These are phyloP conservation scores for Candida tropicalis DNA, from an alignment of 1,139 yeast genomes.

Conservation along the genomic window DNA sequence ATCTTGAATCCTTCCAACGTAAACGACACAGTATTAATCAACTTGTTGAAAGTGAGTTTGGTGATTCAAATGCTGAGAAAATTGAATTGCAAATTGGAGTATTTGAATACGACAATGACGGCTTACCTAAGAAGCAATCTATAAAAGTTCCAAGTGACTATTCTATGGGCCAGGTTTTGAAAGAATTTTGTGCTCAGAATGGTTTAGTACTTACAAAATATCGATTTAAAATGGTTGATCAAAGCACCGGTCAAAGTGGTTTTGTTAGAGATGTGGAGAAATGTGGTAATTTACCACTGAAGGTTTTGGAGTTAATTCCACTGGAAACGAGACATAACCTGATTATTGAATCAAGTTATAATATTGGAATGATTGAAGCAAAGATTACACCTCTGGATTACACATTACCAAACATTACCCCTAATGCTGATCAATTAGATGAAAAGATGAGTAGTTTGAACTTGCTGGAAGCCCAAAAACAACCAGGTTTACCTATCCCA, in stretches of 20 bases:
- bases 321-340: slow-evolving; percentile 14
- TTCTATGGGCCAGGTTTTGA: slow-evolving; percentile 34
- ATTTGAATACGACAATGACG: slow-evolving; percentile 14
- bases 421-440: slow-evolving; percentile 27
- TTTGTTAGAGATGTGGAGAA: slow-evolving; percentile 24
- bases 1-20: slow-evolving; percentile 22
- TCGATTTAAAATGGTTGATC: slow-evolving; percentile 16
- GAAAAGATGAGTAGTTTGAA: slow-evolving; percentile 21
- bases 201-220: slow-evolving; percentile 29
- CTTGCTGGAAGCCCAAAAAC: slow-evolving; percentile 7
- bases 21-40: slow-evolving; percentile 17
- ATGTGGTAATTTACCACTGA: slow-evolving; percentile 24
- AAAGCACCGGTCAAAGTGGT: slow-evolving; percentile 10
- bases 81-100: slow-evolving; percentile 15
- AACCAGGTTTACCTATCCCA: slow-evolving; percentile 1
- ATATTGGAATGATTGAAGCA: slow-evolving; percentile 12
- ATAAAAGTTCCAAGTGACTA: slow-evolving; percentile 17
- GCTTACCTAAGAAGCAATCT: slow-evolving; percentile 11
- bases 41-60: slow-evolving; percentile 8
- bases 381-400: slow-evolving; percentile 35
- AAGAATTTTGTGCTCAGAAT: slow-evolving; percentile 34
- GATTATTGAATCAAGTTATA: slow-evolving; percentile 10
- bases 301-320: slow-evolving; percentile 26
- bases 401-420: slow-evolving; percentile 30
- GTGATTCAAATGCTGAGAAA: slow-evolving; percentile 9